Base-by-base conservation (phyloP, 805 yeast genomes). In the Ogataea corticis region DNA sequence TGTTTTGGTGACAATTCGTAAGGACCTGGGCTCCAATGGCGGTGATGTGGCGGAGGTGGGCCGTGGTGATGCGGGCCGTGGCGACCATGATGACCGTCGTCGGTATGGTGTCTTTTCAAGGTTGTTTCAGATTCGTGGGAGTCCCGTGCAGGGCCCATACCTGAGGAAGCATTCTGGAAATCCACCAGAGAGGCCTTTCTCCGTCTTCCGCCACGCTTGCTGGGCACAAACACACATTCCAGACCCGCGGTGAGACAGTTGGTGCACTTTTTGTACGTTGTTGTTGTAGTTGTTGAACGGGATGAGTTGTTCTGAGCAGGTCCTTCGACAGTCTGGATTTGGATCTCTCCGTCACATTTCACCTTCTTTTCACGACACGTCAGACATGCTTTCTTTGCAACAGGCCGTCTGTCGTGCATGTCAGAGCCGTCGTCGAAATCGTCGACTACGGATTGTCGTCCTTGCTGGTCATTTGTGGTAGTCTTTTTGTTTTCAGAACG, bases 301-400 rank as follows among this genome's bases (percentile, higher is more conserved):
- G 33, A 11, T 4, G 48, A 14, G 21, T 39, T 36, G 16, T 42
- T 27, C n/a, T 31, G 39, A 4, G 51, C 45, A 30, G 38, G 44
- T 3, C 40, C 63, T 3, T 48, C 14, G 6, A 43, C 35, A 10
- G 46, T 17, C 16, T 45, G 54, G 4, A 60, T 55, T 28, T 52
- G 50, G 12, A 69, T 56, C 52, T 80, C 85, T 12, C 87, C 87
- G 52, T 82, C 85, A 61, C 87, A 82, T 52, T 80, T 82, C 50
- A 82, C 71, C 54, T 82, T 82, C 65, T 78, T 80, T 53, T 79
- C 84, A 33, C 87, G 75, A 48, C 87, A 82, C 4, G 80, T 71
- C 5, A 82, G 65, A 58, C 87, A 82, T 0, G 87, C 87, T 38
- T 82, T 67, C 46, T 76, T 69, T 0, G 85, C 83, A 2, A 81